A percentile compares a stretch with the other conserved stretches of the same genome.
Conservation (phyloP, 768 basidiomycete genomes). For the Trametes gibbosa region DNA sequence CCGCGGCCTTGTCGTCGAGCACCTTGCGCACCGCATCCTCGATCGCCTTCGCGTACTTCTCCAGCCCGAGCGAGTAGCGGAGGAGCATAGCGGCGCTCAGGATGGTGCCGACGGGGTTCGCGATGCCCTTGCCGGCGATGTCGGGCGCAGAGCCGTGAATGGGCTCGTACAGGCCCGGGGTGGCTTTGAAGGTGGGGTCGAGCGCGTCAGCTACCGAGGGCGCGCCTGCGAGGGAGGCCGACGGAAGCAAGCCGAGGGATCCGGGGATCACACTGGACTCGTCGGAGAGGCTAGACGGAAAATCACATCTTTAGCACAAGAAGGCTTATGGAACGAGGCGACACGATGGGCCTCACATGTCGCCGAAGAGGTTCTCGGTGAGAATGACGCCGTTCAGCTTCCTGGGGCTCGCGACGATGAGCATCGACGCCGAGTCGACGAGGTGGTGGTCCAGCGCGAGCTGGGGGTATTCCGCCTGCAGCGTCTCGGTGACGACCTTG, state of each 20-base stretch:
- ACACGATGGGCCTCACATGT: slow-evolving; percentile 69
- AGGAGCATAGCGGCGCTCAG: slow-evolving; percentile 95
- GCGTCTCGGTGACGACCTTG: slow-evolving; percentile 83
- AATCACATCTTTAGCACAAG: neutral
- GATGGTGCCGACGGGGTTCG: slow-evolving; percentile 95
- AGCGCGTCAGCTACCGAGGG: slow-evolving; percentile 49
- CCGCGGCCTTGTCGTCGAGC: slow-evolving; percentile 64
- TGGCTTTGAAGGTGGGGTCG: slow-evolving; percentile 65
- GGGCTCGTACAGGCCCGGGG: slow-evolving; percentile 92
- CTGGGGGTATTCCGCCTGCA: slow-evolving; percentile 85
- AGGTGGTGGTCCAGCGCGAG: slow-evolving; percentile 86
- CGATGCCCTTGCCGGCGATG: slow-evolving; percentile 84
- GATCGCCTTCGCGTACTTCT: slow-evolving; percentile 78
- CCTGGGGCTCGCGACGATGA: slow-evolving; percentile 84
- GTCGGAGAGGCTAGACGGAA: slow-evolving; percentile 75
- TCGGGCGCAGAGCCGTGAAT: slow-evolving; percentile 98
- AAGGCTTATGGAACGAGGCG: neutral
- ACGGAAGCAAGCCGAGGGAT: slow-evolving; percentile 92
- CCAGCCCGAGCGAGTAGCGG: slow-evolving; percentile 90
- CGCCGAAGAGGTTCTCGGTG: slow-evolving; percentile 95
- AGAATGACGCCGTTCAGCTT: slow-evolving; percentile 95
- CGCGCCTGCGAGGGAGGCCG: slow-evolving; percentile 92
- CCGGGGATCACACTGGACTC: slow-evolving; percentile 97
- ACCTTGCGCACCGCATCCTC: slow-evolving; percentile 91
- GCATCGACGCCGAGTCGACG: slow-evolving; percentile 95